Evolutionary conservation across 768 basidiomycete species (phyloP).

Genomic region (Rickenella mellea): DNA sequence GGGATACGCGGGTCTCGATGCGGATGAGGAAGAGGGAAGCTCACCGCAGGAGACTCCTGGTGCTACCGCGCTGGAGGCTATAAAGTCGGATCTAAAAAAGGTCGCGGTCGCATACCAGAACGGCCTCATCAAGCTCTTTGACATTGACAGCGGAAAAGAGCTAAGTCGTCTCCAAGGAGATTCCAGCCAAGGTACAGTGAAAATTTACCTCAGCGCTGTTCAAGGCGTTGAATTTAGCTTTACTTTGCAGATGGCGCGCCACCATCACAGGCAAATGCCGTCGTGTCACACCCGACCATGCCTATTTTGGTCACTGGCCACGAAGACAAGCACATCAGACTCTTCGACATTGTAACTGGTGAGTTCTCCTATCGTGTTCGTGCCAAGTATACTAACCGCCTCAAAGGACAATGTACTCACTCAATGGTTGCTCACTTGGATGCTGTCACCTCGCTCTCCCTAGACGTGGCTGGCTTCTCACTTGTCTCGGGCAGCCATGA

Average conservation of each 20-base stretch:
- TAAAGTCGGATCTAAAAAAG: constrained; percentile 75
- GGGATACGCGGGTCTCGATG: constrained; percentile 67
- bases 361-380: constrained; percentile 16
- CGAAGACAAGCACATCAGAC: constrained; percentile 87
- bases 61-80: constrained; percentile 77
- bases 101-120: constrained; percentile 89
- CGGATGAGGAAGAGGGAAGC: constrained; percentile 22
- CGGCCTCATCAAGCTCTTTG: constrained; percentile 82
- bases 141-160: constrained; percentile 83
- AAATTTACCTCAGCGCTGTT: background rate
- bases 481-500: constrained; percentile 90
- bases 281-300: constrained; percentile 87
- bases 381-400: background rate
- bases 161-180: constrained; percentile 51
- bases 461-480: constrained; percentile 80
- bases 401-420: constrained; percentile 72
- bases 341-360: constrained; percentile 84
- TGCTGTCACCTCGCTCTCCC: constrained; percentile 82
- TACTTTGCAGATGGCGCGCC: constrained; percentile 52
- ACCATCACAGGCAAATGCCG: constrained; percentile 74
- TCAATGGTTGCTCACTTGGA: constrained; percentile 88
- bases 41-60: constrained; percentile 37
- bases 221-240: background rate
- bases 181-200: constrained; percentile 38
- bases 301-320: constrained; percentile 81